phyloP scores from a whole-genome alignment of 2,329 filamentous ascomycete species.

The Aspergillus novoparasiticus region DNA sequence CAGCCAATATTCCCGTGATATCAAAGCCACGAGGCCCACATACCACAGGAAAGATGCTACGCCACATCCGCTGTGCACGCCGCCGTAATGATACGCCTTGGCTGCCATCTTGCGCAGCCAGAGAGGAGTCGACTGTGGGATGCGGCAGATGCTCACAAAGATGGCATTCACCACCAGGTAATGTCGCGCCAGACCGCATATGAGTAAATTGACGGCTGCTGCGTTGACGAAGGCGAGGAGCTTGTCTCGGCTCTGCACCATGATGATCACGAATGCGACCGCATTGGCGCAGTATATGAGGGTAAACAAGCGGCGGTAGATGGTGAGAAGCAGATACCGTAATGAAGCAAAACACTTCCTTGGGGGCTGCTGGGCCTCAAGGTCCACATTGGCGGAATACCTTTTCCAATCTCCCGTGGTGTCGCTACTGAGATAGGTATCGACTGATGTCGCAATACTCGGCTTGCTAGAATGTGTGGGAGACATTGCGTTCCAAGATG shows the following conservation, averaged over 20 bases:
- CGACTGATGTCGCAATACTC: not conserved
- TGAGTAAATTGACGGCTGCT: slow-evolving; percentile 38
- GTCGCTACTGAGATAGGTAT: not conserved
- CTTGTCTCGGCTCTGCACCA: not conserved
- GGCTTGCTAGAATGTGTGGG: not conserved
- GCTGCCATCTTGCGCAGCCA: slow-evolving; percentile 37
- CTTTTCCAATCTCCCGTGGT: not conserved
- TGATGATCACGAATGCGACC: slow-evolving; percentile 20
- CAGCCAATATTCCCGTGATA: slow-evolving; percentile 15
- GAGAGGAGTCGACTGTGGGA: slow-evolving; percentile 38
- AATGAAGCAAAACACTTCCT: not conserved
- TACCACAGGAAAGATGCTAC: slow-evolving; percentile 48
- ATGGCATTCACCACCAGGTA: slow-evolving; percentile 45
- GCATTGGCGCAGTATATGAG: slow-evolving; percentile 55
- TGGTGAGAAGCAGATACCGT: not conserved
- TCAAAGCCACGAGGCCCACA: slow-evolving; percentile 12
- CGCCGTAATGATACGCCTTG: slow-evolving; percentile 46
- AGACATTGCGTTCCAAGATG: not conserved
- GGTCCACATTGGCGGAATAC: not conserved
- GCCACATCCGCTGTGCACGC: slow-evolving; percentile 42
- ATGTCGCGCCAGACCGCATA: slow-evolving; percentile 40
- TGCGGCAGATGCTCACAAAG: slow-evolving; percentile 34
- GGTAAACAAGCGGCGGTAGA: slow-evolving; percentile 60
- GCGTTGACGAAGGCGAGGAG: slow-evolving; percentile 20
- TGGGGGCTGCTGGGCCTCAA: not conserved